Percentiles rank a stretch among this genome's conserved stretches.
Conservation (phyloP, 2,329 filamentous ascomycete genomes). For the Pseudonectria foliicola region DNA sequence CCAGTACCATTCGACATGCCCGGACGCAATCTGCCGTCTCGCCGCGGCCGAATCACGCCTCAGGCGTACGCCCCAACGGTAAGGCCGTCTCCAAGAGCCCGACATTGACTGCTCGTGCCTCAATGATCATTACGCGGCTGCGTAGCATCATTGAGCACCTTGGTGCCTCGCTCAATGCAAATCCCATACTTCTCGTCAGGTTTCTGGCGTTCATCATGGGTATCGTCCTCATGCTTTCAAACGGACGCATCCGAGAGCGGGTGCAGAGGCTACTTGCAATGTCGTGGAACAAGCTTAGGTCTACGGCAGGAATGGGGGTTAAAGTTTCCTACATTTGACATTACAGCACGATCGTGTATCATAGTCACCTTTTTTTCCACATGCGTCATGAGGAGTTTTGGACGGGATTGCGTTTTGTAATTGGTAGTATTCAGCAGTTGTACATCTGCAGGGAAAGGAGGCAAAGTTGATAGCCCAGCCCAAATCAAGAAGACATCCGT, state of each 20-base stretch:
- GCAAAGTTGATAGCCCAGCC: too few relatives aligned
- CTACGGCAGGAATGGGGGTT: constrained; percentile 90
- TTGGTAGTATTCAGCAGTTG: too few relatives aligned
- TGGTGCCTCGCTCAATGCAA: constrained; percentile 43
- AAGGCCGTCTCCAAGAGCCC: constrained; percentile 22
- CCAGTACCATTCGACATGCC: constrained; percentile 25
- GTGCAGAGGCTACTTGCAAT: constrained; percentile 60
- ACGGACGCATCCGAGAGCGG: constrained; percentile 67
- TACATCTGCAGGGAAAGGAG: too few relatives aligned
- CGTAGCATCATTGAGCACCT: constrained; percentile 45
- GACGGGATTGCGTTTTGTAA: too few relatives aligned
- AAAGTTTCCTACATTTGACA: constrained; percentile 90
- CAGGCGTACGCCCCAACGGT: constrained; percentile 20
- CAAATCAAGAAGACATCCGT: too few relatives aligned
- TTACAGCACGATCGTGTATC: constrained; percentile 13
- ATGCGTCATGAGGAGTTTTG: constrained; percentile 12
- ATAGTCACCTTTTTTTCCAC: constrained; percentile 9
- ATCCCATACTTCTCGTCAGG: constrained; percentile 49
- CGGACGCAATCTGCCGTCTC: constrained; percentile 29
- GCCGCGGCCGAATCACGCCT: constrained; percentile 19
- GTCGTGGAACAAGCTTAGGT: constrained; percentile 73
- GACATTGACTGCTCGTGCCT: constrained; percentile 41
- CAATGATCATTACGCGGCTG: constrained; percentile 46
- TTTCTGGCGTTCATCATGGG: constrained; percentile 74
- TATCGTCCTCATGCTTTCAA: constrained; percentile 67